Evolutionary conservation across 495 filamentous ascomycete genomes (phyloP), one percentile per base, ranked within the genome.

Genomic region (Neurospora sp.): DNA sequence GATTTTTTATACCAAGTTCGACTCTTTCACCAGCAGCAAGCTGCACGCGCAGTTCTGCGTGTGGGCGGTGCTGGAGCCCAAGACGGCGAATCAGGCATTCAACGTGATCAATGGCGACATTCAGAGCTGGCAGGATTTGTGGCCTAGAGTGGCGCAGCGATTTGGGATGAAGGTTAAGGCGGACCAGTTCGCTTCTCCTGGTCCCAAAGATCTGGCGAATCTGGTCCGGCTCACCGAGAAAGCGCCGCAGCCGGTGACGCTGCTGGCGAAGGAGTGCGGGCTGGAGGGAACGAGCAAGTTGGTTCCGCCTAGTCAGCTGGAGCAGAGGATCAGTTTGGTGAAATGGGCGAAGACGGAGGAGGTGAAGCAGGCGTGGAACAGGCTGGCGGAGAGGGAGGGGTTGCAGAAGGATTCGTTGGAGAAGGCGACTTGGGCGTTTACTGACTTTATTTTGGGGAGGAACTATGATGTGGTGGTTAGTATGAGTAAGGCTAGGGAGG

Each of bases 401-500:
- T 75, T 89, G 59, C 83, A 87, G 46, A 80, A 84, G 69, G 79
- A 83, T 37, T 83, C 80, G 1, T 85, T 88, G 73, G 85, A 85
- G 72, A 85, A 86, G 76, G 89, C 85, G n/a, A 89, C 87, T 0
- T 89, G 88, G 88, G 79, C 73, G 1, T 89, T 89, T 74, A 31
- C 85, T 69, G 83, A 79, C 2, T 88, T 88, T 71, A 78, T 85
- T 7, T 76, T 90, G 37, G 87, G 86, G 3, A 77, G 88, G 69
- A 81, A 84, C 54, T 90, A 82, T 69, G 80, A 84, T 76, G 20
- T 86, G 46, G 82, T 90, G 27, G 75, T 82, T 38, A 86, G 81
- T 72, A 89, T 90, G 87, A 87, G 84, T 72, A 90, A 90, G 77
- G 88, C 88, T 14, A 83, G 87, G 74, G 85, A 83, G 79, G 69